Evolutionary conservation across 225 moss, liverwort and hornwort species (phyloP), one percentile per base, ranked within the genome.

Genomic region (Neckera pumila): DNA sequence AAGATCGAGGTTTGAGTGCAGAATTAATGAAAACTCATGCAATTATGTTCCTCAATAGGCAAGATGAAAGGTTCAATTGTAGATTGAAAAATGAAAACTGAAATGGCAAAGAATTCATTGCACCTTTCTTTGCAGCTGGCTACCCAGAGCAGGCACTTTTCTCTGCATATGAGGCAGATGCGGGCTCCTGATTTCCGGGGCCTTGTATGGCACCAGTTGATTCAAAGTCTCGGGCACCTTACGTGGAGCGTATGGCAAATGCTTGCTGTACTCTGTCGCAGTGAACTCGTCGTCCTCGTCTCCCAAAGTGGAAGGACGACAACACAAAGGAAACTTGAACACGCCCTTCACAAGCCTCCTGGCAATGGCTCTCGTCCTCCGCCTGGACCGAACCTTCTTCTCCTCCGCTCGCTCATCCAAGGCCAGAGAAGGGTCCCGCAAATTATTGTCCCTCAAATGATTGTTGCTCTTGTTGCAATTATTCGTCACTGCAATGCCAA

Each of bases 241-340:
- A 5, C 92, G 82, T 2, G 75, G 84, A 26, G 82, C 85, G 7
- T 92, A 90, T 13, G 84, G 91, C 76, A 90, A 47, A n/a, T 90
- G 91, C 49, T 80, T 84, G 72, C 92, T 87, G n/a, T 81, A 84
- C 88, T 92, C 81, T 7, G 85, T 85, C 8, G 58, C 71, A 0
- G 66, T 79, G 82, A 76, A 84, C 22, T 87, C 92, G 21, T 92
- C 90, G 20, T 90, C 87, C 5, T 53, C 61, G 57, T 86, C 86
- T 10, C 84, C 89, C 86, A 84, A 76, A 45, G 91, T 89, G 65
- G 91, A 76, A 8, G 92, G 81, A n/a, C 79, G 47, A 73, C 93
- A 92, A 65, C 93, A 93, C 43, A 79, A 6, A 6, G 93, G 92
- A 17, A 93, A 82, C 47, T 88, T 88, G 89, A 92, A 90, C 80